A percentile compares a stretch with the other conserved stretches of the same genome.
Evolutionary conservation across 306 rosid genomes (phyloP).

Genomic region (Senna siamea): DNA sequence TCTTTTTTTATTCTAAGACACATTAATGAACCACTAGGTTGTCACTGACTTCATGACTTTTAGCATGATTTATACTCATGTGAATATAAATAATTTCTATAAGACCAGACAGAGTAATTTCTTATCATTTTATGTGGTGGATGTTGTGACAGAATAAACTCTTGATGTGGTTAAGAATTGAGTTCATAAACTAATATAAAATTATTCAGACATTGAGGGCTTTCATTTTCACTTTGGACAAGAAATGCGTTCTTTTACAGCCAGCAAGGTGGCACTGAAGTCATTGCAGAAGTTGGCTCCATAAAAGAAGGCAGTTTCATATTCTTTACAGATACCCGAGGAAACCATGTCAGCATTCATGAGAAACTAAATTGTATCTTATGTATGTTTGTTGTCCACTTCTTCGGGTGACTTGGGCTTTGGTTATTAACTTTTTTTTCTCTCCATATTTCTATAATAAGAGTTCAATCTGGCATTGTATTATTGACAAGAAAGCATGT

Average conservation of each 20-base stretch:
- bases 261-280: conserved; percentile 13
- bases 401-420: conserved; percentile 26
- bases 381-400: conserved; percentile 4
- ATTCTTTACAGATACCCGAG: neutral
- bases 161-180: conserved; percentile 3
- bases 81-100: conserved; percentile 8
- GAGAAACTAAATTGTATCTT: conserved; percentile 21
- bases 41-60: neutral
- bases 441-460: conserved; percentile 4
- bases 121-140: neutral
- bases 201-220: neutral
- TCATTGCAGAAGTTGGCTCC: conserved; percentile 23
- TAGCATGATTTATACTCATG: conserved; percentile 9
- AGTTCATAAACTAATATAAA: conserved; percentile 3
- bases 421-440: conserved; percentile 11
- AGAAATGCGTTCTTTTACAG: conserved; percentile 17
- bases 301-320: neutral
- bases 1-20: neutral
- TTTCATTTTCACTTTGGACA: conserved; percentile 13
- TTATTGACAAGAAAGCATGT: conserved; percentile 26
- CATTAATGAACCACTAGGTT: neutral
- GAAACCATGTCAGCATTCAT: conserved; percentile 9
- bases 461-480: conserved; percentile 14
- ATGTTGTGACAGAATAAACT: neutral
- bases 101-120: conserved; percentile 22